These are phyloP conservation scores for Lactuca saligna DNA, from an alignment of 129 eudicot genomes.

Conservation along the genomic window DNA sequence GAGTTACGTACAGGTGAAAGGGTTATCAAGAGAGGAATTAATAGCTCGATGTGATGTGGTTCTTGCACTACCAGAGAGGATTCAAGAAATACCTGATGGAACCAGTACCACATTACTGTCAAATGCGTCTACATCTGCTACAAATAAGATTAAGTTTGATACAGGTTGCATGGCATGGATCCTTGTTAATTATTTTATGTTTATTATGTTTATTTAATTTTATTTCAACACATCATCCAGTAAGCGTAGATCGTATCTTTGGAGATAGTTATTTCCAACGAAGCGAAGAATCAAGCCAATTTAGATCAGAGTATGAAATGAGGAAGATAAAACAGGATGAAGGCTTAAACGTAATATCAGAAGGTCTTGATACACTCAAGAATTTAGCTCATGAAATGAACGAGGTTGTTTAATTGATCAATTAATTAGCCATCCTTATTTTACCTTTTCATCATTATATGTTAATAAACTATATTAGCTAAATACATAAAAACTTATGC, in stretches of 20 bases:
- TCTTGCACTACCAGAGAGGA: slow-evolving; percentile 57
- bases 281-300: slow-evolving; percentile 46
- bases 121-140: slow-evolving; percentile 34
- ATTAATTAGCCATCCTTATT: no score
- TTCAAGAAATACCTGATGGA: slow-evolving; percentile 69
- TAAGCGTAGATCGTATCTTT: slow-evolving; percentile 39
- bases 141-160: slow-evolving; percentile 43
- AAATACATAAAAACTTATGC: background rate
- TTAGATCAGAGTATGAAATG: slow-evolving; percentile 59
- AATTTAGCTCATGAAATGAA: slow-evolving; percentile 72
- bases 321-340: slow-evolving; percentile 64
- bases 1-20: slow-evolving; percentile 47
- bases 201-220: background rate
- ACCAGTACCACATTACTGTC: slow-evolving; percentile 31
- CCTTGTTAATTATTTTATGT: background rate
- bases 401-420: slow-evolving; percentile 36
- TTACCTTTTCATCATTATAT: no score
- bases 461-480: background rate
- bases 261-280: slow-evolving; percentile 46
- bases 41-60: slow-evolving; percentile 50
- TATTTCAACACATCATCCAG: background rate
- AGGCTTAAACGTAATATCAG: slow-evolving; percentile 62
- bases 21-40: slow-evolving; percentile 51
- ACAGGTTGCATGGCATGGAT: slow-evolving; percentile 35
- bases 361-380: slow-evolving; percentile 59